A percentile compares a stretch with the other conserved stretches of the same genome.
These are phyloP conservation scores for Soucietia sequanensis DNA, from an alignment of 805 yeast genomes.

Conservation along the genomic window DNA sequence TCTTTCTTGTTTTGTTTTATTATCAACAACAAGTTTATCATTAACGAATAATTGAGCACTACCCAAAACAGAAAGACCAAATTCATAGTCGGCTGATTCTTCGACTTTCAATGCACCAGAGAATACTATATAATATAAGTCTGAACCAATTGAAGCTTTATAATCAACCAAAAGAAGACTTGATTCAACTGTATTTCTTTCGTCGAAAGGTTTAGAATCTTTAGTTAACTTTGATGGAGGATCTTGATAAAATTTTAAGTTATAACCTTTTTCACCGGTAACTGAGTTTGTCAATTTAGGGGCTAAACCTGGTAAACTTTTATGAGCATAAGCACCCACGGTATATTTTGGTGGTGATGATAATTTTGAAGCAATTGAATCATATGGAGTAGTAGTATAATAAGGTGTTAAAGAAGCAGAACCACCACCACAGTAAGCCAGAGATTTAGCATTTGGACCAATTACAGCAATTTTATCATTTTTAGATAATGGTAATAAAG, in stretches of 20 bases:
- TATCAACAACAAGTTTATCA: slow-evolving; percentile 53
- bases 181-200: slow-evolving; percentile 14
- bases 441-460: slow-evolving; percentile 30
- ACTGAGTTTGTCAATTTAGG: slow-evolving; percentile 16
- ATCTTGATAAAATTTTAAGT: slow-evolving; percentile 16
- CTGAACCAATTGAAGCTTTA: slow-evolving; percentile 13
- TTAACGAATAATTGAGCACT: slow-evolving; percentile 55
- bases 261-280: slow-evolving; percentile 23
- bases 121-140: slow-evolving; percentile 42
- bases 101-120: slow-evolving; percentile 46
- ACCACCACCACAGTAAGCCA: slow-evolving; percentile 35
- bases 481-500: slow-evolving; percentile 30
- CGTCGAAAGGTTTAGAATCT: slow-evolving; percentile 15
- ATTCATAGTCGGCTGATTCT: slow-evolving; percentile 46
- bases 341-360: slow-evolving; percentile 22
- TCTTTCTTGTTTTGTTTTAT: slow-evolving; percentile 47
- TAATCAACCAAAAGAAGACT: slow-evolving; percentile 20
- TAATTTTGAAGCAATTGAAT: slow-evolving; percentile 14
- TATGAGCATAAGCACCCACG: slow-evolving; percentile 30
- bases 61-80: slow-evolving; percentile 53
- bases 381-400: slow-evolving; percentile 26
- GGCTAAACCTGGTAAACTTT: slow-evolving; percentile 26
- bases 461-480: slow-evolving; percentile 28
- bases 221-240: neutral
- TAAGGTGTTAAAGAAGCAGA: slow-evolving; percentile 28